A percentile compares a stretch with the other conserved stretches of the same genome.
phyloP scores from a whole-genome alignment of 2,329 filamentous ascomycete genomes.

The Penicillium sp. region DNA sequence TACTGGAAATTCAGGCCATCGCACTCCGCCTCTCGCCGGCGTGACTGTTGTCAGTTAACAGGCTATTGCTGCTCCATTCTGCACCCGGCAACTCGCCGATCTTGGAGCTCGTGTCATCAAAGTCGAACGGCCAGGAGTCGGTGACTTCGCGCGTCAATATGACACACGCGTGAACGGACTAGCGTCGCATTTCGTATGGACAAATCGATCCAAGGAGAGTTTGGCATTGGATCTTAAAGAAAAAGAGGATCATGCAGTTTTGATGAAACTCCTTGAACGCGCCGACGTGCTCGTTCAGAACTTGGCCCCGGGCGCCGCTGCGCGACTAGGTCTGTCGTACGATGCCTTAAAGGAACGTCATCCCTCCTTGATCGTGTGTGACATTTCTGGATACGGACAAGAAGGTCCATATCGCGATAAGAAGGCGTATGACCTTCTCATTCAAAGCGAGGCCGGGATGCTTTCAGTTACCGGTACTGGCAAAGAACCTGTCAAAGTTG shows the following conservation, averaged over 20 bases:
- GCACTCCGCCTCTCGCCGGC: slow-evolving; percentile 38
- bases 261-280: slow-evolving; percentile 44
- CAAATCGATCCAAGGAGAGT: slow-evolving; percentile 53
- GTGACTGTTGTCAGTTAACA: slow-evolving; percentile 52
- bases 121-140: slow-evolving; percentile 49
- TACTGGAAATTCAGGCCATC: background rate
- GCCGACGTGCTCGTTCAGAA: slow-evolving; percentile 54
- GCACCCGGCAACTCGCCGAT: slow-evolving; percentile 53
- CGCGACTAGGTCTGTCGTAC: slow-evolving; percentile 48
- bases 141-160: slow-evolving; percentile 52
- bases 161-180: slow-evolving; percentile 50
- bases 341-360: slow-evolving; percentile 42
- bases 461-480: slow-evolving; percentile 50
- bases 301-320: slow-evolving; percentile 49
- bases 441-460: slow-evolving; percentile 53
- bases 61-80: slow-evolving; percentile 53
- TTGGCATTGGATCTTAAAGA: slow-evolving; percentile 50
- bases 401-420: slow-evolving; percentile 52
- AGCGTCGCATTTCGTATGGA: slow-evolving; percentile 55
- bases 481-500: slow-evolving; percentile 48
- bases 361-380: slow-evolving; percentile 50
- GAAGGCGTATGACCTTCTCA: slow-evolving; percentile 54
- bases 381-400: slow-evolving; percentile 52
- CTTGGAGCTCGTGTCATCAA: slow-evolving; percentile 54
- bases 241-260: slow-evolving; percentile 39